Evolutionary conservation across 176 grass and related monocot species (phyloP), one percentile per base, ranked within the genome.

Genomic region (Carex kokanica): DNA sequence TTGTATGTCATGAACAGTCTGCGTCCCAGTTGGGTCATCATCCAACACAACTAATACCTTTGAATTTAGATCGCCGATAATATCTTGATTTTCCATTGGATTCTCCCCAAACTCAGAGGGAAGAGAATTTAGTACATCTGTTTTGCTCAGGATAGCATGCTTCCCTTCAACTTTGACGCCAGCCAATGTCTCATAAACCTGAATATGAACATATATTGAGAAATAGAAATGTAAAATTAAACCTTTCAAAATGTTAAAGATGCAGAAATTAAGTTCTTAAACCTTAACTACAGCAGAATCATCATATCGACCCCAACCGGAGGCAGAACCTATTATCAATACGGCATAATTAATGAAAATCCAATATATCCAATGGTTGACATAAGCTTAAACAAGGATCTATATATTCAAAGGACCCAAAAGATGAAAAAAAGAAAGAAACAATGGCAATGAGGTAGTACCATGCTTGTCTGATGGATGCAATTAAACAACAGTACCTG

Each of bases 1-100:
- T 85, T 94, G 88, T 81, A 98, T 98, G 81, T 91, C 92, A 88
- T 98, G 92, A 86, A 98, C 95, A 68, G 95, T 98, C 79, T 98
- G 95, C 61, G 95, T 98, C 84, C 95, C 95, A 82, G 95, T 98
- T 25, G 95, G 95, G 84, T 98, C 95, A 83, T 98, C 95, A 85
- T 98, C 95, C 77, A 98, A 87, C 70, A 98, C 95, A 43, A 98
- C 90, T 78, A 98, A 84, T 82, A 98, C 77, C 34, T 94, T 98
- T 90, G 86, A 91, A 88, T 85, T 79, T 63, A 66, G 86, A 66
- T 84, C 84, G 82, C 88, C 43, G 73, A 87, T 66, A 51, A 90
- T 74, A 85, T 85, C 69, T 85, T 88, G 65, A 85, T 90, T 80
- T 85, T 88, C 85, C 84, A 94, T 87, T 79, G 92, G 87, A 86